Evolutionary conservation across 2,329 filamentous ascomycete species (phyloP).

Genomic region (Cladosporium colombiae): DNA sequence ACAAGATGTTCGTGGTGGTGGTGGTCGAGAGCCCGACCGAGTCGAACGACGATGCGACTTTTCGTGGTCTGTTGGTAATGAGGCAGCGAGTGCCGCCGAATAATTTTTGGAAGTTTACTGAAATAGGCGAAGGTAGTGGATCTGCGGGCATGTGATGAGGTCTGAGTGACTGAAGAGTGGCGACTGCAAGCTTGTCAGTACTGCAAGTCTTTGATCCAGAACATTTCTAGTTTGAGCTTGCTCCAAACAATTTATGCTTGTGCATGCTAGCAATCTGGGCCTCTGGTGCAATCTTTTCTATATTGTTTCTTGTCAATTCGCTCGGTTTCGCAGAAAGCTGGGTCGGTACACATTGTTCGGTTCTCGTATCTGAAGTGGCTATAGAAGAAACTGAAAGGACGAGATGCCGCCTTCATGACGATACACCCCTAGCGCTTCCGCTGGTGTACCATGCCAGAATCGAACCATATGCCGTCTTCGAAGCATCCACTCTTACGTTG

Average conservation of each 20-base stretch:
- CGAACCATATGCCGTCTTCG: not conserved
- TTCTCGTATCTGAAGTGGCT: not conserved
- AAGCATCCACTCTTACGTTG: not conserved
- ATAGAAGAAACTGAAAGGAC: not conserved
- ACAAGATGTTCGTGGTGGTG: not conserved
- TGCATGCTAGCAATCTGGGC: not conserved
- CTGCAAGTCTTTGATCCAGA: not conserved
- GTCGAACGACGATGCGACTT: too few relatives aligned
- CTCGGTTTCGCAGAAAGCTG: not conserved
- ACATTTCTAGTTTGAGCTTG: too few relatives aligned
- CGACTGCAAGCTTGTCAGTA: not conserved
- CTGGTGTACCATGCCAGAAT: not conserved
- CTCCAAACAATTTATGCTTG: not conserved
- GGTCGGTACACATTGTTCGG: not conserved
- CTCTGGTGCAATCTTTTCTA: not conserved
- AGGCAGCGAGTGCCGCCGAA: not conserved
- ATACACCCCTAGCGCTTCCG: not conserved
- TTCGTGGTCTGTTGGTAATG: not conserved
- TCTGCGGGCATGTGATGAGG: too few relatives aligned
- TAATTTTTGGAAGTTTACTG: not conserved
- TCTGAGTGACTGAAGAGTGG: not conserved
- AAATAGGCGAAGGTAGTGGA: not conserved
- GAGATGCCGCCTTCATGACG: not conserved
- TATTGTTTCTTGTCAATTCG: not conserved
- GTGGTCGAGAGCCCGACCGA: not conserved